phyloP scores from a whole-genome alignment of 208 protist species.

The Novymonas esmeraldas region DNA sequence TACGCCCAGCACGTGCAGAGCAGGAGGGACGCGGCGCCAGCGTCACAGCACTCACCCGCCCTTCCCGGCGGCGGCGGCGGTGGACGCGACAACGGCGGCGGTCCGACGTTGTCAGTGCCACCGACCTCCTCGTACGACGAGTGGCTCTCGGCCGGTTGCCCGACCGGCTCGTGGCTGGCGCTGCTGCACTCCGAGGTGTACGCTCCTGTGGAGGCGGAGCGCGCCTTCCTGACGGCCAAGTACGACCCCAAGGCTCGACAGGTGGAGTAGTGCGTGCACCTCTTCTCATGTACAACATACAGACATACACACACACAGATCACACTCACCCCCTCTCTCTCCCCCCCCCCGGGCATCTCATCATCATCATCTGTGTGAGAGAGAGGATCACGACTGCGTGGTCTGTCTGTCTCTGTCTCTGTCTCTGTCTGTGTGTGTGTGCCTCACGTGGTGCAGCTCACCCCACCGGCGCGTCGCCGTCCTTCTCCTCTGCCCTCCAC shows the following conservation, averaged over 20 bases:
- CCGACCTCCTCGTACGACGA: constrained; percentile 47
- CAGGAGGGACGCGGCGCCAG: background rate
- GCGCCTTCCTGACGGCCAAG: constrained; percentile 47
- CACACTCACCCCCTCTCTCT: background rate
- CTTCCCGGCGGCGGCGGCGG: background rate
- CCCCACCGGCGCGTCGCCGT: too few species aligned
- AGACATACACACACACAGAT: background rate
- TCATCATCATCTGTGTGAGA: too few species aligned
- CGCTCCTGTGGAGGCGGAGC: constrained; percentile 51
- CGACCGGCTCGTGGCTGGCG: constrained; percentile 48
- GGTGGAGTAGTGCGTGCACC: background rate
- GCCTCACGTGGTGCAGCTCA: too few species aligned
- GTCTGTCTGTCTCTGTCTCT: too few species aligned
- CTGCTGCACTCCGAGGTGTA: constrained; percentile 71
- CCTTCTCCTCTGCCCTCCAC: too few species aligned
- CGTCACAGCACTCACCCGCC: background rate
- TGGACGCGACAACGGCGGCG: constrained; percentile 1
- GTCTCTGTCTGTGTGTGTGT: too few species aligned
- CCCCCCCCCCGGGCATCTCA: too few species aligned
- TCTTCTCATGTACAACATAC: too few species aligned
- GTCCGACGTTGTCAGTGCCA: constrained; percentile 14
- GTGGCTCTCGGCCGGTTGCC: constrained; percentile 58
- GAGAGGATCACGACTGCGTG: too few species aligned
- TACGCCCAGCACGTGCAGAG: constrained; percentile 8
- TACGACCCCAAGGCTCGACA: constrained; percentile 33